Base-by-base conservation (phyloP, 495 filamentous ascomycete species). In the Neurospora sp. region DNA sequence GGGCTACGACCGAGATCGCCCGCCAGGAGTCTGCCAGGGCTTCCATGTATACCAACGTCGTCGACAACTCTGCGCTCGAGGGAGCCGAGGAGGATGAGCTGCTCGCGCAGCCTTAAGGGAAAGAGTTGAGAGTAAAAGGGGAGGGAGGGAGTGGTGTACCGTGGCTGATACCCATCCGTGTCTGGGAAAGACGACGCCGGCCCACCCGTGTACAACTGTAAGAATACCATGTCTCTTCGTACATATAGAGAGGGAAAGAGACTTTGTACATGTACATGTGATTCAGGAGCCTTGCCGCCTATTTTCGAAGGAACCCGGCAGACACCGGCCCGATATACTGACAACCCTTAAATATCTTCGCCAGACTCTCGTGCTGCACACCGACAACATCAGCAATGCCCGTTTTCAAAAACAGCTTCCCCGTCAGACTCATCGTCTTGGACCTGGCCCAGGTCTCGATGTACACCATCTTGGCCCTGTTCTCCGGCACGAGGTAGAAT, bases 401-500 rank as follows among this genome's bases (percentile, higher is more conserved):
- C 1, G 80, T 75, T 71, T 71, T 74, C 37, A 77, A 78, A 70
- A 98, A 83, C 7, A 98, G 80, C 74, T 87, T 87, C 8, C 95
- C 94, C 71, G 91, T 94, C 69, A 96, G 80, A 83, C 95, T 98
- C 76, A 97, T 78, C 11, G 86, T 89, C 71, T 84, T 88, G 4
- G 96, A 91, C 20, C 94, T 87, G 2, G 96, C 96, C 91, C 93
- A 98, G 38, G 90, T 93, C 87, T 99, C 96, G 16, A 97, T 87
- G 79, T 94, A 98, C 27, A 98, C 85, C 8, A 94, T 88, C 78
- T 85, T 86, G 44, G 83, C 85, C 70, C 76, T 78, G 72, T 75
- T 70, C 12, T 75, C 76, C 4, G 85, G 85, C 16, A 78, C 73
- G 1, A 89, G 35, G 38, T 79, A 78, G 69, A 88, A 83, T 73